Evolutionary conservation across 2,329 filamentous ascomycete genomes (phyloP).

Genomic region (Aureobasidium sp.): DNA sequence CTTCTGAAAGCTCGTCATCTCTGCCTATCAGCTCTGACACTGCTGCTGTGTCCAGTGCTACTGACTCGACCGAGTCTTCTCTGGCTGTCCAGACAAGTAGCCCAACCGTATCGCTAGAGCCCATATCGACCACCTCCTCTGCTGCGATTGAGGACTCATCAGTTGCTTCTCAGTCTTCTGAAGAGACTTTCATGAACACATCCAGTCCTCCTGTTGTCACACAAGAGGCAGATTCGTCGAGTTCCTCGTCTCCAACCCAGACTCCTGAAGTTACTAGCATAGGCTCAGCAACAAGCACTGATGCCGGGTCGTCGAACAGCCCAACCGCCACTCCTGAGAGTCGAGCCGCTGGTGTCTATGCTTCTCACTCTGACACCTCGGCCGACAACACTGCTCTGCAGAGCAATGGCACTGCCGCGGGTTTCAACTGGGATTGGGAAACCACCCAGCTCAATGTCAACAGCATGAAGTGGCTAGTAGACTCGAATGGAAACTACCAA

Average conservation of each 20-base stretch:
- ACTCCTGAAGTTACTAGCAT: not conserved
- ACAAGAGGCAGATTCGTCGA: not conserved
- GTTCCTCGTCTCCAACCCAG: not conserved
- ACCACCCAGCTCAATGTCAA: not conserved
- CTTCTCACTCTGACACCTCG: not conserved
- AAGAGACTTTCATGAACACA: not conserved
- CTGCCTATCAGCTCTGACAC: not conserved
- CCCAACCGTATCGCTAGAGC: not conserved
- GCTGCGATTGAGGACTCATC: not conserved
- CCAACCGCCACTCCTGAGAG: not conserved
- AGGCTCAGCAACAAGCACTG: not conserved
- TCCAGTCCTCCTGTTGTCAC: not conserved
- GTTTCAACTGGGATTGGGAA: not conserved
- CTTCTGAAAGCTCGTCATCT: not conserved
- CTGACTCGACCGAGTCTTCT: not conserved
- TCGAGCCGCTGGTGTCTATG: not conserved
- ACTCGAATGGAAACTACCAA: not conserved
- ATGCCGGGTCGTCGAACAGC: not conserved
- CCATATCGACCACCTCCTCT: not conserved
- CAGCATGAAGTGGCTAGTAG: not conserved
- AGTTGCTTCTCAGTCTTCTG: not conserved
- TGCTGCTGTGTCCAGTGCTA: not conserved
- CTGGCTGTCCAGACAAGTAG: not conserved
- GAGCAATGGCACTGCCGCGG: not conserved
- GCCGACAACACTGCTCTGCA: constrained; percentile 3